Percentiles rank a stretch among this genome's conserved stretches.
These are phyloP conservation scores for Spathaspora sp. DNA, from an alignment of 1,139 yeast species.

Conservation along the genomic window DNA sequence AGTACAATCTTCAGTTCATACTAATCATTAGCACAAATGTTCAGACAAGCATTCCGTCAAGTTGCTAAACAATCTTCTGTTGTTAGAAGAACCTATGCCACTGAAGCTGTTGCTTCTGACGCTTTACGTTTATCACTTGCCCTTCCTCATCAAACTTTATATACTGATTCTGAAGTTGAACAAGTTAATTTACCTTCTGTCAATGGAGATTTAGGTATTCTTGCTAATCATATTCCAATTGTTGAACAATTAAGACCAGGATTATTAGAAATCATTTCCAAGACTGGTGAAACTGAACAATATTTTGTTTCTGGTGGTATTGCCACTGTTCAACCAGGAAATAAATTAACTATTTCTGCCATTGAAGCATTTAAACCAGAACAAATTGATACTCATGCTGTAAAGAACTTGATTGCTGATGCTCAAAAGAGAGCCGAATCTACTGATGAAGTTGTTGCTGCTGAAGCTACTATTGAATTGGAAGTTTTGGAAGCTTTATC, in stretches of 20 bases:
- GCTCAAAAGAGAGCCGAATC: conserved; percentile 92
- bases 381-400: conserved; percentile 78
- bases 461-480: conserved; percentile 93
- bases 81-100: conserved; percentile 85
- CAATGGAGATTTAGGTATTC: conserved; percentile 95
- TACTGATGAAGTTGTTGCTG: conserved; percentile 83
- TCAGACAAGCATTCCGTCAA: conserved; percentile 68
- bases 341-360: conserved; percentile 86
- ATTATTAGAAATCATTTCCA: conserved; percentile 85
- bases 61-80: conserved; percentile 64
- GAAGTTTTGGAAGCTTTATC: conserved; percentile 95
- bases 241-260: conserved; percentile 98
- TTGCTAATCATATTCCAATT: conserved; percentile 97
- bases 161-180: conserved; percentile 53
- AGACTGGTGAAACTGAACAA: conserved; percentile 71
- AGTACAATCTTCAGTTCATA: neutral
- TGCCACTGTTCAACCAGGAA: conserved; percentile 95
- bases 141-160: conserved; percentile 76
- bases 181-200: conserved; percentile 97
- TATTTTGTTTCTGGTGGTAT: conserved; percentile 96
- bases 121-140: conserved; percentile 87
- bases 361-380: conserved; percentile 95
- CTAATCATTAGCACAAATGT: conserved; percentile 43
- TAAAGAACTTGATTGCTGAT: conserved; percentile 81
- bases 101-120: conserved; percentile 71